A percentile compares a stretch with the other conserved stretches of the same genome.
These are phyloP conservation scores for Trichophyton schoenleinii DNA, from an alignment of 2,329 filamentous ascomycete species.

Conservation along the genomic window DNA sequence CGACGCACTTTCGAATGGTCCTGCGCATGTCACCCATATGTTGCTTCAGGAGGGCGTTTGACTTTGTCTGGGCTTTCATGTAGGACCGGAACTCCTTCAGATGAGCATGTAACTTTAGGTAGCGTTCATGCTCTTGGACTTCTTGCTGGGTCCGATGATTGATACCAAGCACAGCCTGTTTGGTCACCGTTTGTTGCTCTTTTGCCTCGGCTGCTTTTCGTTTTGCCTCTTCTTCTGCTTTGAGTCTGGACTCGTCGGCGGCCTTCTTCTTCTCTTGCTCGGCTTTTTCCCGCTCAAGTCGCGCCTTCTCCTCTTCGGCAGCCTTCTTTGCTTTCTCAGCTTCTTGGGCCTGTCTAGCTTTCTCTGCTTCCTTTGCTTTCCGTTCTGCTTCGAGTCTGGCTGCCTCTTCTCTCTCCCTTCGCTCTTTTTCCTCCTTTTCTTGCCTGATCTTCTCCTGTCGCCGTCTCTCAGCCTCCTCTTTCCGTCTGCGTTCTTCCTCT, in stretches of 20 bases:
- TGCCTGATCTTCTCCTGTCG: constrained; percentile 25
- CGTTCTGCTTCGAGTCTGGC: constrained; percentile 30
- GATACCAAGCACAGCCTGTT: constrained; percentile 18
- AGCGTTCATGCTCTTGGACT: constrained; percentile 36
- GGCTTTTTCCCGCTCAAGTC: constrained; percentile 10
- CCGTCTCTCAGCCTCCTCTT: constrained; percentile 26
- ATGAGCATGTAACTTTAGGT: constrained; percentile 50
- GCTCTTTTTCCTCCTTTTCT: constrained; percentile 27
- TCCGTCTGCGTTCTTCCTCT: constrained; percentile 26
- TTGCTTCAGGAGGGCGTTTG: constrained; percentile 47
- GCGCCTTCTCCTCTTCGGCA: constrained; percentile 24
- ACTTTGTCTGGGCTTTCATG: constrained; percentile 43
- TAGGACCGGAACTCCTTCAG: constrained; percentile 50
- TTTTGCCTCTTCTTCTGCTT: constrained; percentile 22
- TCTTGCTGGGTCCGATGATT: constrained; percentile 23
- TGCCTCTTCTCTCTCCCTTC: constrained; percentile 26
- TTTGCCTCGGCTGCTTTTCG: constrained; percentile 15
- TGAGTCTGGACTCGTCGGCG: constrained; percentile 23
- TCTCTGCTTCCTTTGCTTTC: constrained; percentile 31
- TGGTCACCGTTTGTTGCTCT: constrained; percentile 19
- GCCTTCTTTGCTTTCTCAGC: constrained; percentile 23
- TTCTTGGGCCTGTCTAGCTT: constrained; percentile 22
- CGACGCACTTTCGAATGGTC: constrained; percentile 57
- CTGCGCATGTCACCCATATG: constrained; percentile 60
- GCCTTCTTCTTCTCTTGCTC: constrained; percentile 18